Evolutionary conservation across 1,284 basidiomycete genomes (phyloP).

Genomic region (Abortiporus biennis): DNA sequence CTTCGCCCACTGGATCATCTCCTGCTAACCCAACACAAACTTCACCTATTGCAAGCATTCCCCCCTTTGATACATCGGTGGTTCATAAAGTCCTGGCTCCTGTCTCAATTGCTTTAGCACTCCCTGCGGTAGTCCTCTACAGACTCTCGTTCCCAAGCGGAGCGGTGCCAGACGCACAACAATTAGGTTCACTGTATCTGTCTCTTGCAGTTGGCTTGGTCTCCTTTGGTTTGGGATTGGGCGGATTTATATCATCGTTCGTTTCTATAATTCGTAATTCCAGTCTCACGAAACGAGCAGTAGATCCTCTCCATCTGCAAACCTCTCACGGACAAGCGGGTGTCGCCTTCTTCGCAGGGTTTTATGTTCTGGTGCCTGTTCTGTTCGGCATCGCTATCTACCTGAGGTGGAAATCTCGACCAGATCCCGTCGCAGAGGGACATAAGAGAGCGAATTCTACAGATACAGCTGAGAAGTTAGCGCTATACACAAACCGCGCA

Average conservation of each 20-base stretch:
- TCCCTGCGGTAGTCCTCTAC: slow-evolving; percentile 47
- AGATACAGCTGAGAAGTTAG: slow-evolving; percentile 43
- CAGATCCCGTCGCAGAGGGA: slow-evolving; percentile 9
- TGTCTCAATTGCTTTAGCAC: slow-evolving; percentile 53
- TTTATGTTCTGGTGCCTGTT: slow-evolving; percentile 51
- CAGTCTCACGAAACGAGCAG: slow-evolving; percentile 26
- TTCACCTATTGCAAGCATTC: slow-evolving; percentile 8
- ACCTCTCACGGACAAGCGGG: slow-evolving; percentile 61
- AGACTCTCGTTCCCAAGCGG: slow-evolving; percentile 44
- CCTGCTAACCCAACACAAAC: slow-evolving; percentile 10
- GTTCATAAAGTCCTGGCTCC: slow-evolving; percentile 62
- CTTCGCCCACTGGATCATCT: slow-evolving; percentile 10
- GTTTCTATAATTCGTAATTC: slow-evolving; percentile 36
- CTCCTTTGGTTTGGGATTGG: slow-evolving; percentile 58
- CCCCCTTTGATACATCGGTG: slow-evolving; percentile 44
- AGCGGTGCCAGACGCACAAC: slow-evolving; percentile 15
- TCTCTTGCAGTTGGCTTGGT: slow-evolving; percentile 35
- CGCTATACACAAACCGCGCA: slow-evolving; percentile 21
- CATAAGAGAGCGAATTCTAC: slow-evolving; percentile 31
- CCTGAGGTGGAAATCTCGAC: slow-evolving; percentile 13
- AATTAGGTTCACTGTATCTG: slow-evolving; percentile 26
- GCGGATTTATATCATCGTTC: slow-evolving; percentile 56
- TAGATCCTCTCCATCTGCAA: slow-evolving; percentile 31
- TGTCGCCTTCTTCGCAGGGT: slow-evolving; percentile 50
- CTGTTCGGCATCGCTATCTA: slow-evolving; percentile 31